These are phyloP conservation scores for Gremmenia infestans DNA, from an alignment of 2,329 filamentous ascomycete genomes.

Conservation along the genomic window DNA sequence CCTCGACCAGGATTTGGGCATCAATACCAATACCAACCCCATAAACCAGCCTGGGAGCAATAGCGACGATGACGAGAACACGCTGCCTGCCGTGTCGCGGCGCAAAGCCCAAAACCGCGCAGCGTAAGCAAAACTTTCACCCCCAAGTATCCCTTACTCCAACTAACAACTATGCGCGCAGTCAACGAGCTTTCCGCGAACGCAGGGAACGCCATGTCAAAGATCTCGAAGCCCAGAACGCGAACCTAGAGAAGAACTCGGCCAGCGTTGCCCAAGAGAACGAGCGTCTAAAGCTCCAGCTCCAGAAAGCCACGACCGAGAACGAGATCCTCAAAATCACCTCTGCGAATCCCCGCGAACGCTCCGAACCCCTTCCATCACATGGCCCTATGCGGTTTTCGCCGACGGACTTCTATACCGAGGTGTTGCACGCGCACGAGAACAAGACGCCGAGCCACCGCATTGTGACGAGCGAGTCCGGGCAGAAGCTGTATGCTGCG, in stretches of 20 bases:
- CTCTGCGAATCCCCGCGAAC: conserved; percentile 42
- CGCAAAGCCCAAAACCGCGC: conserved; percentile 69
- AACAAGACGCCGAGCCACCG: conserved; percentile 64
- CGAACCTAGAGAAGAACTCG: conserved; percentile 68
- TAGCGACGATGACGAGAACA: conserved; percentile 44
- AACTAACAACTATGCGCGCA: conserved; percentile 33
- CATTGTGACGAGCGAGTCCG: conserved; percentile 60
- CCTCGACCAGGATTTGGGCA: conserved; percentile 7
- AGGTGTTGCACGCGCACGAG: conserved; percentile 54
- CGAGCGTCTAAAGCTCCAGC: conserved; percentile 75
- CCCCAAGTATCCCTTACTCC: neutral
- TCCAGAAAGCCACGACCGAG: conserved; percentile 81
- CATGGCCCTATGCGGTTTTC: conserved; percentile 66
- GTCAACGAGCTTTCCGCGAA: conserved; percentile 93
- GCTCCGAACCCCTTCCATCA: conserved; percentile 34
- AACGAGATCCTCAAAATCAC: conserved; percentile 90
- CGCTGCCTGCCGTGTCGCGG: conserved; percentile 51
- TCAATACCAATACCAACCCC: conserved; percentile 22
- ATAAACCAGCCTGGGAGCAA: conserved; percentile 32
- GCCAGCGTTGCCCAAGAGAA: conserved; percentile 74
- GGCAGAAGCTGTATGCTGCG: conserved; percentile 66
- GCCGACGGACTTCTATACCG: conserved; percentile 66
- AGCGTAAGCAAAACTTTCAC: conserved; percentile 50
- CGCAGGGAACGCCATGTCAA: conserved; percentile 93
- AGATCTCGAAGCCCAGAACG: conserved; percentile 84